Evolutionary conservation across 2,329 filamentous ascomycete species (phyloP), one percentile per base, ranked within the genome.

Genomic region (Corinectria fuckeliana): DNA sequence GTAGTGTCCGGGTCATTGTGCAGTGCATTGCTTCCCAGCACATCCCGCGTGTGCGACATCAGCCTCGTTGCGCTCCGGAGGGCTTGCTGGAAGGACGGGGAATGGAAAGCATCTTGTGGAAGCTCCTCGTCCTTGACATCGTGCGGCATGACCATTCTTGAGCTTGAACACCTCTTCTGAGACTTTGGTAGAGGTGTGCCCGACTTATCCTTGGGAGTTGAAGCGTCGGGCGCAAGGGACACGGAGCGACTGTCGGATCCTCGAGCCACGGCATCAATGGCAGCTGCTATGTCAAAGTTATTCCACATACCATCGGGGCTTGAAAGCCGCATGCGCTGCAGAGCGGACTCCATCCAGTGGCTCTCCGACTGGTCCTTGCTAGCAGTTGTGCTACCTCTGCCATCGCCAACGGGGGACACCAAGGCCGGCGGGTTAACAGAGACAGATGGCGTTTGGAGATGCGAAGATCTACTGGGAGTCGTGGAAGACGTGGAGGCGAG

Each of bases 1-100:
- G 71, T 76, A 0, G 80, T 81, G 16, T 76, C 76, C 0, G 72
- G 67, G 4, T 78, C 76, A 9, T 59, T 58, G 48, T 78, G 74
- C 4, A 81, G 23, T 1, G 64, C 59, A 0, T 75, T 74, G 38
- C 71, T 76, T 4, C 67, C 71, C 6, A 83, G 63, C 2, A 75
- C 74, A 6, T 56, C 44, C 0, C 60, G 60, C 32, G 82, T 54
- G 1, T 61, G 61, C 1, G 52, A 53, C 63, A 77, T 75, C 3
- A 77, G 50, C 1, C 42, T 42, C 54, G 72, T 77, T 2, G 80
- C 72, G 42, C 76, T 67, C 0, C 39, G 47, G 6, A 80, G 71
- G 0, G 71, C 69, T 0, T 59, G 30, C 52, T 80, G 78, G 21
- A 80, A 76, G 0, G 54, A 66, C 0, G 75, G 69, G 1, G 71